Conservation (phyloP, 768 basidiomycete genomes). For the Crassisporium funariophilum region DNA sequence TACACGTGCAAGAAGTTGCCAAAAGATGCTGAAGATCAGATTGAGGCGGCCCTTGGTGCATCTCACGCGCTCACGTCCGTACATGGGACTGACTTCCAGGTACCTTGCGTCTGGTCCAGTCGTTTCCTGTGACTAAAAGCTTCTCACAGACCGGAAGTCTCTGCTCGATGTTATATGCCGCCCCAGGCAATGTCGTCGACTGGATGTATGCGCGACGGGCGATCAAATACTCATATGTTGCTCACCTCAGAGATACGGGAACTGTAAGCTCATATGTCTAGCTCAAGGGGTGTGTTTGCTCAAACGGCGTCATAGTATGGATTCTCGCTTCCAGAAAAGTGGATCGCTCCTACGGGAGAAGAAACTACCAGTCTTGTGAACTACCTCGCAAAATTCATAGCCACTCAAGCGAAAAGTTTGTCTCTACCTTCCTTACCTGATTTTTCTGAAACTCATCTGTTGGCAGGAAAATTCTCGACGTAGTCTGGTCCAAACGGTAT, state of each 20-base stretch:
- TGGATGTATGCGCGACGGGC: slow-evolving; percentile 36
- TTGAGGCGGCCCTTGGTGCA: slow-evolving; percentile 72
- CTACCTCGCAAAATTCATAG: slow-evolving; percentile 71
- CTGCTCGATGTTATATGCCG: slow-evolving; percentile 35
- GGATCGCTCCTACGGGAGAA: slow-evolving; percentile 80
- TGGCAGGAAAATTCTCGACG: too few relatives aligned
- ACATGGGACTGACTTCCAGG: slow-evolving; percentile 60
- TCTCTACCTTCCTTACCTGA: too few relatives aligned
- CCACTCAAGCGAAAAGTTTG: slow-evolving; percentile 37
- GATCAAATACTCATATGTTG: slow-evolving; percentile 37
- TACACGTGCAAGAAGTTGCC: slow-evolving; percentile 65
- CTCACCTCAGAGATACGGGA: slow-evolving; percentile 37
- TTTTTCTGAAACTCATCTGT: too few relatives aligned
- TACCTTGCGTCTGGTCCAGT: slow-evolving; percentile 20
- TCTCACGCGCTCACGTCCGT: slow-evolving; percentile 53
- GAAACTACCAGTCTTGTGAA: slow-evolving; percentile 68
- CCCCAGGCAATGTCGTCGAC: slow-evolving; percentile 38
- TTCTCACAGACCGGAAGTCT: slow-evolving; percentile 24
- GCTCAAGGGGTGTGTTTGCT: neutral
- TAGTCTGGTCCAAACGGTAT: too few relatives aligned
- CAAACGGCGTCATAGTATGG: slow-evolving; percentile 54
- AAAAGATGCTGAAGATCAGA: slow-evolving; percentile 72
- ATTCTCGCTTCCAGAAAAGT: slow-evolving; percentile 68
- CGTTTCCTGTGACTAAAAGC: neutral
- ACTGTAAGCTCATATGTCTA: slow-evolving; percentile 29